phyloP scores from a whole-genome alignment of 1,139 yeast genomes.

The Citeromyces hawaiiensis region DNA sequence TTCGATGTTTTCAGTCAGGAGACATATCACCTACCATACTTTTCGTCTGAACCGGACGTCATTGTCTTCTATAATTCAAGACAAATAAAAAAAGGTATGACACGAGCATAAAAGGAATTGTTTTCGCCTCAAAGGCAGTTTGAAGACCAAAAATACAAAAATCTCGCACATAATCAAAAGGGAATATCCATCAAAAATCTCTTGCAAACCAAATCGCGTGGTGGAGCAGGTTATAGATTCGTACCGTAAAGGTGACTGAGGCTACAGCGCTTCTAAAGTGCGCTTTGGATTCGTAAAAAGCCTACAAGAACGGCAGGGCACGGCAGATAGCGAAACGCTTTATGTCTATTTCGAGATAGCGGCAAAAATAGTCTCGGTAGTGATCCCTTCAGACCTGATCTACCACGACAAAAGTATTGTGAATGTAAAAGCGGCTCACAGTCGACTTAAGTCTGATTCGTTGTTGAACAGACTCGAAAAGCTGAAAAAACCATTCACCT shows the following conservation, averaged over 20 bases:
- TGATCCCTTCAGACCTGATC: slow-evolving; percentile 11
- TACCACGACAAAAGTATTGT: slow-evolving; percentile 8
- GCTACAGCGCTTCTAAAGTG: slow-evolving; percentile 9
- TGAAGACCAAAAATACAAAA: no score
- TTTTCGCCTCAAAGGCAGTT: no score
- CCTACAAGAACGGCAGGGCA: neutral
- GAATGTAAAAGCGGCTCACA: slow-evolving; percentile 6
- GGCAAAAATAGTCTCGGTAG: slow-evolving; percentile 10
- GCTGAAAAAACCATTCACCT: slow-evolving; percentile 3
- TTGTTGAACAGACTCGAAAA: slow-evolving; percentile 5
- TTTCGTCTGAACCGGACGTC: no score
- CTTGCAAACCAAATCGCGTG: slow-evolving; percentile 7
- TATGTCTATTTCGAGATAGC: slow-evolving; percentile 12
- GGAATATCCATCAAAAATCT: slow-evolving; percentile 4
- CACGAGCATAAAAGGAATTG: no score
- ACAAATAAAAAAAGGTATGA: no score
- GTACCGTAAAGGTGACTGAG: slow-evolving; percentile 5
- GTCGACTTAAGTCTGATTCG: slow-evolving; percentile 3
- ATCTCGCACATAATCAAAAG: no score
- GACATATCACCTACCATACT: no score
- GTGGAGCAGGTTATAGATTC: slow-evolving; percentile 11
- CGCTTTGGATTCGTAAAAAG: slow-evolving; percentile 11
- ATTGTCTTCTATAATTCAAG: no score
- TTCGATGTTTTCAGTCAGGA: no score
- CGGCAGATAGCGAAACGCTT: slow-evolving; percentile 8